Conservation (phyloP, 345 rosid species). For the Chamaenerion angustifolium region DNA sequence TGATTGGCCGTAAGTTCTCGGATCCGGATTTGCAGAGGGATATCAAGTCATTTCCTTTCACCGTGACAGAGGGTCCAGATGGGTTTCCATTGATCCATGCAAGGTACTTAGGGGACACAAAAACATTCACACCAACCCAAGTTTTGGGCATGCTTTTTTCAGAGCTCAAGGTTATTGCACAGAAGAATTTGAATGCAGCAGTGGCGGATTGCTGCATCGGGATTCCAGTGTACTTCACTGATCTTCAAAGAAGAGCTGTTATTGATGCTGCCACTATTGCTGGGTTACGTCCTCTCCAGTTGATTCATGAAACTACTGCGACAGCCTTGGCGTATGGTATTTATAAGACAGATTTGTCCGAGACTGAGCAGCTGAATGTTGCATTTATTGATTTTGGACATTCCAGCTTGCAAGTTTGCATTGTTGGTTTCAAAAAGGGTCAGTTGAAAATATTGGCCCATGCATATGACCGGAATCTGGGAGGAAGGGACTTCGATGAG, state of each 20-base stretch:
- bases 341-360: conserved; percentile 89
- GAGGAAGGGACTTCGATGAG: conserved; percentile 95
- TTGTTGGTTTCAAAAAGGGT: conserved; percentile 81
- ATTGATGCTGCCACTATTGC: conserved; percentile 93
- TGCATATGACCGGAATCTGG: conserved; percentile 62
- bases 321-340: conserved; percentile 97
- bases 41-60: conserved; percentile 59
- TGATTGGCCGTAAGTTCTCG: conserved; percentile 44
- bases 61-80: conserved; percentile 69
- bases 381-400: conserved; percentile 91
- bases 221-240: conserved; percentile 87
- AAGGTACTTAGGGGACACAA: conserved; percentile 64
- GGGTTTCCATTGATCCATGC: conserved; percentile 87
- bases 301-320: conserved; percentile 88
- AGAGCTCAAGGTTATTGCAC: conserved; percentile 70
- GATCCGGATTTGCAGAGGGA: conserved; percentile 90
- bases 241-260: conserved; percentile 87
- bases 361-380: conserved; percentile 70
- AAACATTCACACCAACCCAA: conserved; percentile 78
- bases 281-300: conserved; percentile 71
- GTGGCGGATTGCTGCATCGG: conserved; percentile 97
- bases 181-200: conserved; percentile 73
- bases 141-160: conserved; percentile 83
- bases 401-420: conserved; percentile 91
- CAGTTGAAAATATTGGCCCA: conserved; percentile 75